A percentile compares a stretch with the other conserved stretches of the same genome.
Evolutionary conservation across 2,329 filamentous ascomycete species (phyloP).

Genomic region (Trichophyton schoenleinii): DNA sequence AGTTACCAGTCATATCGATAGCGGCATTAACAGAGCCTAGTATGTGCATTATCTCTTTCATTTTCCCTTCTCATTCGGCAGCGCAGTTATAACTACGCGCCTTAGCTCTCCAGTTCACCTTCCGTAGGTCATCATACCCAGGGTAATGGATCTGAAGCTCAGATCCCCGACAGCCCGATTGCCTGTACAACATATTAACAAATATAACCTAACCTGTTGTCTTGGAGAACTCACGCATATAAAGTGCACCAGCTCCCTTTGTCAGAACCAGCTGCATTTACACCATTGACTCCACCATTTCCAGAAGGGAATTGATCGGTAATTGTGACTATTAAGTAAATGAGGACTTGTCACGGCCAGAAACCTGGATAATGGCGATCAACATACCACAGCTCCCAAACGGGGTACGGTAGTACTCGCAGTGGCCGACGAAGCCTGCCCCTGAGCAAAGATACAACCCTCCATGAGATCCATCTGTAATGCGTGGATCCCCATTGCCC

Average conservation of each 20-base stretch:
- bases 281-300: not conserved
- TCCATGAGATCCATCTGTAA: not conserved
- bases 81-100: constrained; percentile 4
- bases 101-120: not conserved
- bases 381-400: constrained; percentile 2
- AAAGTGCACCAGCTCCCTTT: constrained; percentile 3
- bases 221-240: not conserved
- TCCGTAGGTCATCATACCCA: constrained; percentile 5
- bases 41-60: too few relatives aligned
- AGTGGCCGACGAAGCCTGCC: constrained; percentile 3
- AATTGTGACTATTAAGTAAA: not conserved
- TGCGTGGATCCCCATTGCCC: not conserved
- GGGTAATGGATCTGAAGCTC: constrained; percentile 6
- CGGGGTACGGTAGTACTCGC: constrained; percentile 3
- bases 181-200: not conserved
- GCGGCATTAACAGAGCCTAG: too few relatives aligned
- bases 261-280: not conserved
- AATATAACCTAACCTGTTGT: not conserved
- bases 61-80: not conserved
- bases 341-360: not conserved
- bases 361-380: not conserved
- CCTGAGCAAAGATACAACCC: constrained; percentile 2
- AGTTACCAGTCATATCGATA: too few relatives aligned
- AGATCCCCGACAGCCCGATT: constrained; percentile 1
- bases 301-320: constrained; percentile 4